Evolutionary conservation across 495 filamentous ascomycete genomes (phyloP).

Genomic region (Jackrogersella multiformis): DNA sequence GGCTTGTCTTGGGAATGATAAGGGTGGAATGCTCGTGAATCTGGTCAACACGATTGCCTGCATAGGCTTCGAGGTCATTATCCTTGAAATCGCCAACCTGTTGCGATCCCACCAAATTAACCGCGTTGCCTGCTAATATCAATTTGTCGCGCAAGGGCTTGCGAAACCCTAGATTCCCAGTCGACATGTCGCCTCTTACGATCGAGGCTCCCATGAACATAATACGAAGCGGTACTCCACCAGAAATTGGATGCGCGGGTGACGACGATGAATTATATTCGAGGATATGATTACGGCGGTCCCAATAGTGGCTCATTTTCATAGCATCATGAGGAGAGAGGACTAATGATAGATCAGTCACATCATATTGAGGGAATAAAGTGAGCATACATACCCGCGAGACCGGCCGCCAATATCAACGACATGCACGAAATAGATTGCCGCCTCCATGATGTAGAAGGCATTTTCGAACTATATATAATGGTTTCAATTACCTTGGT

Average conservation of each 20-base stretch:
- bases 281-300: too few relatives aligned
- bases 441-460: too few relatives aligned
- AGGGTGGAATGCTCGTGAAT: constrained; percentile 30
- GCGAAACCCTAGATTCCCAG: constrained; percentile 62
- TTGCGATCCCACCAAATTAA: constrained; percentile 44
- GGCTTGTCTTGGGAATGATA: constrained; percentile 37
- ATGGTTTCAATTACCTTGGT: too few relatives aligned
- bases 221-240: constrained; percentile 48
- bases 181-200: constrained; percentile 58
- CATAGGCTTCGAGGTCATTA: constrained; percentile 46
- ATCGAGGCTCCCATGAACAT: constrained; percentile 66
- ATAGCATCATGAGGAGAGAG: too few relatives aligned
- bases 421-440: too few relatives aligned
- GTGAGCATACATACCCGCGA: too few relatives aligned
- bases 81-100: constrained; percentile 43
- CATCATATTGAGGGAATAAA: too few relatives aligned
- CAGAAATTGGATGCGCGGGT: neutral
- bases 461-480: too few relatives aligned
- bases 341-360: too few relatives aligned
- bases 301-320: too few relatives aligned
- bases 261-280: too few relatives aligned
- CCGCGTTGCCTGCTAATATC: constrained; percentile 25
- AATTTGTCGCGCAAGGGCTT: constrained; percentile 47
- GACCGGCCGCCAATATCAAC: too few relatives aligned
- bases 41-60: constrained; percentile 44